These are phyloP conservation scores for Botrytis sinoallii DNA, from an alignment of 2,329 filamentous ascomycete genomes.

Conservation along the genomic window DNA sequence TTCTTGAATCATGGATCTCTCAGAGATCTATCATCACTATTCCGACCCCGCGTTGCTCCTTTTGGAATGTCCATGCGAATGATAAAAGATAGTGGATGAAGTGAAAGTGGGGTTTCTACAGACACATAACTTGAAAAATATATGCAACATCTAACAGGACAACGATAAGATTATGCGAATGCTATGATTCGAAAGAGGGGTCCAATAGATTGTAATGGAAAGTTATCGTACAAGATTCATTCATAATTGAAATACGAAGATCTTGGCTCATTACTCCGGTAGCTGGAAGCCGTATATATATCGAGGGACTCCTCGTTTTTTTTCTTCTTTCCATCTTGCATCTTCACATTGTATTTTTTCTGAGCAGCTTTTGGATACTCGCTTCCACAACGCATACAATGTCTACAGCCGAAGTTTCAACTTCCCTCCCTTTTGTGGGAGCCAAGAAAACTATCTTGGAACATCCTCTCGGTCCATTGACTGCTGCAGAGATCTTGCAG, in stretches of 20 bases:
- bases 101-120: conserved; percentile 17
- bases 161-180: conserved; percentile 11
- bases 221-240: not conserved
- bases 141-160: conserved; percentile 5
- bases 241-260: not conserved
- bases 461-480: conserved; percentile 60
- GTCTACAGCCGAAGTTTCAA: conserved; percentile 27
- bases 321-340: not conserved
- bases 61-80: conserved; percentile 29
- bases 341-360: not conserved
- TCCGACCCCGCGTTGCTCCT: conserved; percentile 24
- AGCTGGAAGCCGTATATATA: not conserved
- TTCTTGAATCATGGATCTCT: not conserved
- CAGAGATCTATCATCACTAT: not conserved
- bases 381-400: not conserved
- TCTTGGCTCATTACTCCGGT: not conserved
- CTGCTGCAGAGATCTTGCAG: conserved; percentile 53
- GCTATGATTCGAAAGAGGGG: not conserved
- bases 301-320: not conserved
- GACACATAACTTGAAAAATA: not conserved
- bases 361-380: not conserved
- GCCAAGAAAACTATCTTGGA: conserved; percentile 28
- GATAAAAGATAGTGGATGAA: conserved; percentile 17
- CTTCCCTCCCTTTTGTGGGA: conserved; percentile 30
- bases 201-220: conserved; percentile 4